Evolutionary conservation across 176 grass and related monocot genomes (phyloP), one percentile per base, ranked within the genome.

Genomic region (Saccharum spontaneum): DNA sequence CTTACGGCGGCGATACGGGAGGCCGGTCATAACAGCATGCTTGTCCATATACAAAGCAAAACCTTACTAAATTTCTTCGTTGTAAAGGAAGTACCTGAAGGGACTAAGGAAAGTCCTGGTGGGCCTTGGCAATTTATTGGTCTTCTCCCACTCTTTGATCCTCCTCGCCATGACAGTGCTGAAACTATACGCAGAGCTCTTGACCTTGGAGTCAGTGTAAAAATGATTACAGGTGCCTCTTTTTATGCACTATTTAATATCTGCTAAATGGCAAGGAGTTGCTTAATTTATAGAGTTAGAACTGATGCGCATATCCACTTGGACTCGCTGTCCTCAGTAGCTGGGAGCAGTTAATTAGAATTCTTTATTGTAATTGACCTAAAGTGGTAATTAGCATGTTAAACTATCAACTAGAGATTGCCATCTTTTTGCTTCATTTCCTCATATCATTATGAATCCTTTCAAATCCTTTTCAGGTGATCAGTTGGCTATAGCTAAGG

Each of bases 121-220:
- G 90, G 86, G 55, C 86, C 86, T 41, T 92, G 90, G 90, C 79
- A 92, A 55, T 92, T 92, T 64, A 45, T 92, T 86, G 90, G 90
- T 46, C 90, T 92, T 86, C 90, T 92, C 68, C 86, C 90, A 26
- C 83, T 92, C 66, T 92, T 92, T 82, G 90, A 92, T 75, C 90
- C 90, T 86, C 90, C 90, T 26, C 90, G 90, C 48, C 86, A 88
- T 88, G 90, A 92, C 69, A 92, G 90, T 88, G 86, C 90, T 75
- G 90, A 92, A 89, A 92, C 90, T 63, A 89, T 92, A 61, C 73
- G 61, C 52, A 88, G 86, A 70, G 86, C 90, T 75, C 90, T 92
- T 79, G 86, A 92, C 67, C 90, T 92, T 79, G 90, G 90, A 54
- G 90, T 92, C 59, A 92, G 90, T 86, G 90, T 92, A 39, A 92